Conservation (phyloP, 805 yeast species). For the Candida ascalaphidarum region DNA sequence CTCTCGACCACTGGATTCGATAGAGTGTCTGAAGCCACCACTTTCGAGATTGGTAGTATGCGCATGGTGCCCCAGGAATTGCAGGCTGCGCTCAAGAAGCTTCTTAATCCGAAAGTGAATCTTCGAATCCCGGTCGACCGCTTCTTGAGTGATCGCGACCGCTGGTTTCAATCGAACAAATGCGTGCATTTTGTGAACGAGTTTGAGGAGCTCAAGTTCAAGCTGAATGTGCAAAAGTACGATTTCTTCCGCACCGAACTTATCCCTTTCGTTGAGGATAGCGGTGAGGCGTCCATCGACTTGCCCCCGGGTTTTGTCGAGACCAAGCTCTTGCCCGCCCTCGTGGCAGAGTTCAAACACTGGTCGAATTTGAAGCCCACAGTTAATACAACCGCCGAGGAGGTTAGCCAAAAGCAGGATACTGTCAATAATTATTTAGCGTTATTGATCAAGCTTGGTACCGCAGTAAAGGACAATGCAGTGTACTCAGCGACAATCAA, state of each 20-base stretch:
- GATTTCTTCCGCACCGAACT: constrained; percentile 26
- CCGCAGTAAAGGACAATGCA: constrained; percentile 14
- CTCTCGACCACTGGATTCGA: constrained; percentile 20
- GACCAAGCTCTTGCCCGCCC: constrained; percentile 61
- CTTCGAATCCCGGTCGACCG: constrained; percentile 21
- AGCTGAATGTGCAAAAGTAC: constrained; percentile 45
- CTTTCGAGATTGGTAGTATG: no score
- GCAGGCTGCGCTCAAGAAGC: constrained; percentile 27
- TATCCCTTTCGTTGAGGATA: constrained; percentile 9
- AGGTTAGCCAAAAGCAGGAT: constrained; percentile 25
- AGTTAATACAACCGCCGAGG: constrained; percentile 18
- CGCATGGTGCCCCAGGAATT: constrained; percentile 28
- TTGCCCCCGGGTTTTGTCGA: constrained; percentile 50
- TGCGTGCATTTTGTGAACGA: constrained; percentile 46
- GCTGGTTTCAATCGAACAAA: constrained; percentile 27
- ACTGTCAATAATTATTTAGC: constrained; percentile 29
- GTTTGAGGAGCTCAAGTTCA: constrained; percentile 48
- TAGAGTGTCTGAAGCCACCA: constrained; percentile 5
- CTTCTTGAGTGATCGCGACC: constrained; percentile 16
- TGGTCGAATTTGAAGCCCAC: constrained; percentile 18
- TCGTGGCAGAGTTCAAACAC: constrained; percentile 32
- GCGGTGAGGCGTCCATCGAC: background rate
- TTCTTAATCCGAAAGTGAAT: constrained; percentile 27
- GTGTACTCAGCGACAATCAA: constrained; percentile 37
- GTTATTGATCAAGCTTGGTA: constrained; percentile 30